A percentile compares a stretch with the other conserved stretches of the same genome.
Conservation (phyloP, 2,329 filamentous ascomycete species). For the Diaporthe destruens region DNA sequence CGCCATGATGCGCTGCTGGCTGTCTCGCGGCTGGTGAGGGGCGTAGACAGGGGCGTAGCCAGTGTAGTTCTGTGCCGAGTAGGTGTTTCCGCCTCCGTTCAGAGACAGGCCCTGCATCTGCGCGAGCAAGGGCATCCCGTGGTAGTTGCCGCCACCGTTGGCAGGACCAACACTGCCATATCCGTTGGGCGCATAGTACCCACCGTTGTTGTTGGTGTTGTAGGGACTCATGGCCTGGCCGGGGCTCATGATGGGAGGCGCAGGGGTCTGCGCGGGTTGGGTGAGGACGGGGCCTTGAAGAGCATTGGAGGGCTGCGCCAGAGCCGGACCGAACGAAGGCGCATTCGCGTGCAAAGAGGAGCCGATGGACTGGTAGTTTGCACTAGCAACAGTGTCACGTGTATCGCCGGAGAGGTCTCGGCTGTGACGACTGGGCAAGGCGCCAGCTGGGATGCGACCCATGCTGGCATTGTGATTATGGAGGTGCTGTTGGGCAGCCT, state of each 20-base stretch:
- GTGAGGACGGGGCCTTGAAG: constrained; percentile 31
- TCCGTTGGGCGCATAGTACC: constrained; percentile 49
- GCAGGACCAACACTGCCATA: constrained; percentile 44
- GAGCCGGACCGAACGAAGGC: constrained; percentile 79
- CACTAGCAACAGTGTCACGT: constrained; percentile 55
- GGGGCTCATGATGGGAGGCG: constrained; percentile 48
- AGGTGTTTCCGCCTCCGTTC: constrained; percentile 61
- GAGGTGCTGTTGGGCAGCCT: constrained; percentile 72
- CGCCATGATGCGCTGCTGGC: constrained; percentile 80
- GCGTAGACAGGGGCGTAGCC: constrained; percentile 67
- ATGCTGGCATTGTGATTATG: constrained; percentile 87
- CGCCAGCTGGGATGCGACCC: constrained; percentile 80
- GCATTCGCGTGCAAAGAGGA: constrained; percentile 85
- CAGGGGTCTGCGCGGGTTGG: constrained; percentile 40
- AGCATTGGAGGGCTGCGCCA: constrained; percentile 51
- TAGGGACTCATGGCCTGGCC: constrained; percentile 46
- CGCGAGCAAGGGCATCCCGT: constrained; percentile 72
- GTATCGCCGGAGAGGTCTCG: constrained; percentile 72
- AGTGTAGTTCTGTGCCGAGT: constrained; percentile 69
- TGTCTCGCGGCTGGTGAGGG: constrained; percentile 70
- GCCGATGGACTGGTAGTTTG: constrained; percentile 70
- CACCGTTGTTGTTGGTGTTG: constrained; percentile 47
- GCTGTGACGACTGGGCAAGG: constrained; percentile 75
- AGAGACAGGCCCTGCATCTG: constrained; percentile 77
- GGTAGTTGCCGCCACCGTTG: constrained; percentile 43